Conservation (phyloP, 2,329 filamentous ascomycete species). For the Aspergillus novofumigatus region DNA sequence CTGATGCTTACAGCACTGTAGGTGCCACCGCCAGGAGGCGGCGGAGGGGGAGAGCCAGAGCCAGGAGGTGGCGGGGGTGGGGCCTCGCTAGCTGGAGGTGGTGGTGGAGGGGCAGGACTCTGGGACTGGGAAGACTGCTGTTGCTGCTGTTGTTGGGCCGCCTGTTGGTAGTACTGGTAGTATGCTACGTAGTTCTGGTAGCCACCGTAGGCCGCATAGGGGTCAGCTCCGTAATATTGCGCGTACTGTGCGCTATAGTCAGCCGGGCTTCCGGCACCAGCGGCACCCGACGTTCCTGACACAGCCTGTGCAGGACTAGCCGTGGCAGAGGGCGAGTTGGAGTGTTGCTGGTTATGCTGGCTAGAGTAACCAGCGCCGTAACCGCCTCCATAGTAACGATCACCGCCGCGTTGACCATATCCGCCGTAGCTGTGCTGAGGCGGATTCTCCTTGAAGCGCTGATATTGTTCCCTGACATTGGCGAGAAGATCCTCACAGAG, state of each 20-base stretch:
- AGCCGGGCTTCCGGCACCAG: conserved; percentile 34
- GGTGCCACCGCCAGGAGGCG: conserved; percentile 48
- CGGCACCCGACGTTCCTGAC: conserved; percentile 26
- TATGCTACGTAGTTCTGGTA: conserved; percentile 67
- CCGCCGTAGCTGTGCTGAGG: conserved; percentile 61
- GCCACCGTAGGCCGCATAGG: conserved; percentile 86
- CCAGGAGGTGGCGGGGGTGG: conserved; percentile 59
- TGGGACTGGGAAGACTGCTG: conserved; percentile 31
- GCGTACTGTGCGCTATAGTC: conserved; percentile 81
- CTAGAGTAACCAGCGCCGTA: conserved; percentile 36
- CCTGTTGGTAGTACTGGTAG: conserved; percentile 69
- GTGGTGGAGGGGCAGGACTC: conserved; percentile 52
- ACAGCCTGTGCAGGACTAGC: conserved; percentile 43
- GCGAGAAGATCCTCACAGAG: conserved; percentile 82
- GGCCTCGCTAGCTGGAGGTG: conserved; percentile 52
- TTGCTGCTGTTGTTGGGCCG: conserved; percentile 48
- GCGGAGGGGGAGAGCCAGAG: conserved; percentile 57
- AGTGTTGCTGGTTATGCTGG: conserved; percentile 38
- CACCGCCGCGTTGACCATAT: conserved; percentile 51
- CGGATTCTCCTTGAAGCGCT: conserved; percentile 81
- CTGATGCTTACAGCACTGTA: conserved; percentile 59
- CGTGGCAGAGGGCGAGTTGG: conserved; percentile 41
- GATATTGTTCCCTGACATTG: conserved; percentile 85
- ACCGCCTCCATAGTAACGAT: conserved; percentile 37
- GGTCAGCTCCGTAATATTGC: conserved; percentile 75